Base-by-base conservation (phyloP, 805 yeast genomes). In the Torulaspora maleeae region DNA sequence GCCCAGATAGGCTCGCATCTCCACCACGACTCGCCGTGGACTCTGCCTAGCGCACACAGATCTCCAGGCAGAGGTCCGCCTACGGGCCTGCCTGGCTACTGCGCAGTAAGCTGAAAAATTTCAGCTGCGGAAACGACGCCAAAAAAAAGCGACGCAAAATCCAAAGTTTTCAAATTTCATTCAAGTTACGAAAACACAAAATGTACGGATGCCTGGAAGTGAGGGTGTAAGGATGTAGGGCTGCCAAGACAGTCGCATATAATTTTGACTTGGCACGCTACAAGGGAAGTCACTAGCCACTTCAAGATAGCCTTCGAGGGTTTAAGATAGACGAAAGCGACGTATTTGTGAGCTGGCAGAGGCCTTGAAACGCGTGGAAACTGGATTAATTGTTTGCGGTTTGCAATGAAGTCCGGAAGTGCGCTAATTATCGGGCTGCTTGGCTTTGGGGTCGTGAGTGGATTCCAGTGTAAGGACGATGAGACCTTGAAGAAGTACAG, bases 401-500 rank as follows among this genome's bases (percentile, higher is more conserved):
- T n/a, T n/a, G 25, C 5, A 10, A 41, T 41, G 44, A 41, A 27
- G 36, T 36, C 24, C 12, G 35, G 25, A 17, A 20, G 9, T 32
- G 13, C 27, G 29, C 11, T 35, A 7, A 28, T 36, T 16, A 28
- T 22, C 33, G 19, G 28, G 16, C 34, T 41, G 34, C 29, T 41
- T 16, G 29, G 29, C 28, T 12, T 35, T 13, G 39, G 22, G 15
- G 7, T 10, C 27, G 45, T 25, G 12, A 41, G 27, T 28, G 37
- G 40, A 11, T 24, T 41, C 15, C 47, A 49, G 34, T 63, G 67
- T 51, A 45, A 53, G 7, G 51, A 55, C 28, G 50, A 60, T 44
- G 53, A 48, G 5, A 38, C 56, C 4, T 45, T 63, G 48, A 53
- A 54, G 38, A 54, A 54, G 34, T 63, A 60, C 38, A 55, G 49